Conservation (phyloP, 169 alveolate genomes). For the Cryptosporidium ubiquitum region DNA sequence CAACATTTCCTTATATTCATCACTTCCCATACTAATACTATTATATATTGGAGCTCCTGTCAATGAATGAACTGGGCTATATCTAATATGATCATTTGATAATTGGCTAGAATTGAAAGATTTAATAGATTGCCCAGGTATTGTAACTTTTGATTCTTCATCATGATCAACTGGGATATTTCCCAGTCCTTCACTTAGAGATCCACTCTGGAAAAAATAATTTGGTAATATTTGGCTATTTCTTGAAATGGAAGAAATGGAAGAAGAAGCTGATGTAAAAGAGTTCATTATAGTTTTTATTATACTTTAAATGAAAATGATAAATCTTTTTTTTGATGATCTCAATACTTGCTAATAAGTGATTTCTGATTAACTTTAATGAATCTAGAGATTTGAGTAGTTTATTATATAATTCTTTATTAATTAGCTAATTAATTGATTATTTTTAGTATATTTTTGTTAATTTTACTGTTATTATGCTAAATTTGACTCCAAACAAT, state of each 20-base stretch:
- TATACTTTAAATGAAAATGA: background rate
- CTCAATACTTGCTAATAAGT: no score
- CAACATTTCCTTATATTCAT: slow-evolving; percentile 43
- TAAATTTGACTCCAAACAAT: background rate
- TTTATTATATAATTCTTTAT: no score
- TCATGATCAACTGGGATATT: background rate
- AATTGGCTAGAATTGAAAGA: background rate
- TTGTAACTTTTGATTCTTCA: background rate
- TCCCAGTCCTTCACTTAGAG: slow-evolving; percentile 20
- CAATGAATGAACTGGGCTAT: slow-evolving; percentile 22
- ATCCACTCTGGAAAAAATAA: slow-evolving; percentile 12
- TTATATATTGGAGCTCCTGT: slow-evolving; percentile 73
- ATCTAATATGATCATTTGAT: background rate
- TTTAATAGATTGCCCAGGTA: background rate
- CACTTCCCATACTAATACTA: slow-evolving; percentile 47
- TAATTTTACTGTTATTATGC: no score
- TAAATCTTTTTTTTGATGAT: background rate
- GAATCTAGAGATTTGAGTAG: background rate
- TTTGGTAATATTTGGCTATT: slow-evolving; percentile 36
- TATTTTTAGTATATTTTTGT: background rate
- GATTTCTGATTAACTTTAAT: no score
- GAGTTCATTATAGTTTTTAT: slow-evolving; percentile 8
- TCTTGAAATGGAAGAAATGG: slow-evolving; percentile 26
- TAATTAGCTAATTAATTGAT: no score
- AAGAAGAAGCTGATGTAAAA: slow-evolving; percentile 28